Evolutionary conservation across 2,329 filamentous ascomycete species (phyloP).

Genomic region (Trichoderma sp.): DNA sequence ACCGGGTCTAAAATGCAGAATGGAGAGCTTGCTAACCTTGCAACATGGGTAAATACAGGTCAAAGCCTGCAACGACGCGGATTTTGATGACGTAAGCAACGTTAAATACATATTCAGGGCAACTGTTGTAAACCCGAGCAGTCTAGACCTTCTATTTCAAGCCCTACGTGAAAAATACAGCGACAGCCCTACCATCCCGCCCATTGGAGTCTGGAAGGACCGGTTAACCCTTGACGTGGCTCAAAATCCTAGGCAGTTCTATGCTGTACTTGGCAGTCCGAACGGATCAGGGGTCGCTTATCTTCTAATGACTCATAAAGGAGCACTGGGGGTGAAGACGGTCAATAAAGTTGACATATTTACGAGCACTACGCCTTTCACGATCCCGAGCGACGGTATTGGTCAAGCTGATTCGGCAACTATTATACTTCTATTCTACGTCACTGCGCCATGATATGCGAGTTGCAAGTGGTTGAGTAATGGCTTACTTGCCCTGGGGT

Average conservation of each 20-base stretch:
- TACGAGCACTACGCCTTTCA: not conserved
- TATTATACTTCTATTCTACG: not conserved
- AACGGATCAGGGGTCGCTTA: not conserved
- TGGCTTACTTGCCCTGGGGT: no score
- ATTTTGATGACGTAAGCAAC: not conserved
- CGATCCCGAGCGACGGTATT: not conserved
- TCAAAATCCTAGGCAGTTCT: not conserved
- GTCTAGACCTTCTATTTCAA: not conserved
- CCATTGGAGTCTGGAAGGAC: not conserved
- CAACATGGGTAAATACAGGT: no score
- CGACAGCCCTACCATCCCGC: not conserved
- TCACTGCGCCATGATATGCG: no score
- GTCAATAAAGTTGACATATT: not conserved
- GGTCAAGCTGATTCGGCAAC: not conserved
- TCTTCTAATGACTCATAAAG: not conserved
- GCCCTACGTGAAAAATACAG: not conserved
- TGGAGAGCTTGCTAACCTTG: no score
- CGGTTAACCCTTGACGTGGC: not conserved
- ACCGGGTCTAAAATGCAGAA: no score
- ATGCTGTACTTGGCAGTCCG: not conserved
- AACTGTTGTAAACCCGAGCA: not conserved
- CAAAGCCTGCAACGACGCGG: no score
- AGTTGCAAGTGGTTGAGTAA: no score
- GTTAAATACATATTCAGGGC: not conserved
- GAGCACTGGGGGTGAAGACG: not conserved